Conservation (phyloP, 495 filamentous ascomycete genomes). For the Daldinia childiae region DNA sequence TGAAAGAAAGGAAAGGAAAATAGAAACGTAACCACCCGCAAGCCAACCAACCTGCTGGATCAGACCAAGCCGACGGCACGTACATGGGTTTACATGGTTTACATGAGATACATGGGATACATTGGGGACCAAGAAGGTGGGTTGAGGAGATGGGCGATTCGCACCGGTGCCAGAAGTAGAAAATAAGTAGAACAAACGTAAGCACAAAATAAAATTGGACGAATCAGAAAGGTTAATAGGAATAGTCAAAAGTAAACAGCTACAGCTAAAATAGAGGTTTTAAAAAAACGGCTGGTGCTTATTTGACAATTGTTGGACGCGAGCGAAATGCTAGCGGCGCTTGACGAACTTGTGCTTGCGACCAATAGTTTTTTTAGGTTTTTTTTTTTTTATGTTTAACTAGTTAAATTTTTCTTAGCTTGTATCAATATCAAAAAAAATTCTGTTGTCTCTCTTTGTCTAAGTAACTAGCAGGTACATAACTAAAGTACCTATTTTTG, state of each 20-base stretch:
- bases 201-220: constrained; percentile 27
- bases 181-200: constrained; percentile 34
- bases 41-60: constrained; percentile 42
- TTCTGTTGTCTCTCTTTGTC: not conserved
- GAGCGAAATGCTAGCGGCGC: constrained; percentile 17
- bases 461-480: too few species aligned
- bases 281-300: constrained; percentile 22
- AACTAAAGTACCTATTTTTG: too few species aligned
- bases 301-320: constrained; percentile 25
- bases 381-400: not conserved
- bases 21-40: constrained; percentile 23
- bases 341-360: constrained; percentile 1
- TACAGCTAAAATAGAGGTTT: constrained; percentile 36
- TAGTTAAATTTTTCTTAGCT: not conserved
- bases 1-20: not conserved
- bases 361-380: not conserved
- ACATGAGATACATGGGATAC: not conserved
- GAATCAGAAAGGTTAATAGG: constrained; percentile 23
- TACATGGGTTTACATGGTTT: constrained; percentile 5
- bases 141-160: constrained; percentile 44
- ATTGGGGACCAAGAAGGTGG: constrained; percentile 31
- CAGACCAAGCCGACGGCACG: constrained; percentile 22
- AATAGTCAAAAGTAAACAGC: constrained; percentile 12
- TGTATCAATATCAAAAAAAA: not conserved
- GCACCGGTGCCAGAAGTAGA: constrained; percentile 14